Percentiles rank a stretch among this genome's conserved stretches.
phyloP scores from a whole-genome alignment of 495 filamentous ascomycete species.

The Aspergillus asperescens region DNA sequence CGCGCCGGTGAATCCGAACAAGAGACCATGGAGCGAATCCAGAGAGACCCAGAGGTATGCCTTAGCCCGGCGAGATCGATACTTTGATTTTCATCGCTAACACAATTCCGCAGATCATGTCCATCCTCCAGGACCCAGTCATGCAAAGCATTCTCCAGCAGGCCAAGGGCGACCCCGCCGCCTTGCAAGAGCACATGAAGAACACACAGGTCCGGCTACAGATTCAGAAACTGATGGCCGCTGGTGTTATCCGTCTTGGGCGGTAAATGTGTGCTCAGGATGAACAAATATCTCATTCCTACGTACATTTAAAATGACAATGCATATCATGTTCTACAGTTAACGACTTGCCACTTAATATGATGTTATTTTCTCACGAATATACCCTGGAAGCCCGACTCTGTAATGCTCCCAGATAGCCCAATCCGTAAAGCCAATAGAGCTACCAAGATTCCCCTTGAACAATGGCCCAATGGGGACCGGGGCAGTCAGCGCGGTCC shows the following conservation, averaged over 20 bases:
- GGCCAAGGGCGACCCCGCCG: slow-evolving; percentile 87
- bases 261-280: slow-evolving; percentile 29
- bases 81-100: slow-evolving; percentile 28
- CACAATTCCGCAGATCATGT: slow-evolving; percentile 66
- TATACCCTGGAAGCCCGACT: too few species aligned
- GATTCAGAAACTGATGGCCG: slow-evolving; percentile 87
- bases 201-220: slow-evolving; percentile 76
- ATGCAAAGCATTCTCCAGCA: slow-evolving; percentile 98
- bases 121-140: slow-evolving; percentile 87
- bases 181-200: slow-evolving; percentile 94
- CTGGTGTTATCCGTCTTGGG: slow-evolving; percentile 85
- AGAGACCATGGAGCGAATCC: slow-evolving; percentile 87
- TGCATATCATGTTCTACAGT: not conserved
- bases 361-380: too few species aligned
- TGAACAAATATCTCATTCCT: not conserved
- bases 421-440: too few species aligned
- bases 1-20: slow-evolving; percentile 94
- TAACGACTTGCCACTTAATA: slow-evolving; percentile 2
- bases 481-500: too few species aligned
- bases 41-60: slow-evolving; percentile 86
- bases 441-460: too few species aligned
- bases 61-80: not conserved
- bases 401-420: too few species aligned
- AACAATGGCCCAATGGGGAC: too few species aligned
- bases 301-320: not conserved